phyloP scores from a whole-genome alignment of 129 eudicot species.

The Lactuca saligna region DNA sequence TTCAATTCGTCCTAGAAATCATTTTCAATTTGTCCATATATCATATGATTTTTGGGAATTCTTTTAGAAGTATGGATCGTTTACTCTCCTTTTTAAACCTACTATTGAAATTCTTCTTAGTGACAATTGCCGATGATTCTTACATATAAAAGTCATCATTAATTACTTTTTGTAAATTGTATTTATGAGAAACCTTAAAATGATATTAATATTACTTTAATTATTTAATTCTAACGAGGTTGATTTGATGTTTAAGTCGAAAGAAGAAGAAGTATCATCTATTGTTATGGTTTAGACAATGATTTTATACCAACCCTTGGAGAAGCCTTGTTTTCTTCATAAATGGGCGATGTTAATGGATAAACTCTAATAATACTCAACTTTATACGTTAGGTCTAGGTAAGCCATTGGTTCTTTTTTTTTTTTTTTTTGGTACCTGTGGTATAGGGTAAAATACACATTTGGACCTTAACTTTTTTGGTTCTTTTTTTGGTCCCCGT shows the following conservation, averaged over 20 bases:
- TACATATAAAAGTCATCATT: background rate
- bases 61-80: too few species aligned
- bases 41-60: too few species aligned
- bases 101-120: background rate
- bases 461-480: too few species aligned
- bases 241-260: conserved; percentile 16
- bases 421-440: too few species aligned
- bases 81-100: background rate
- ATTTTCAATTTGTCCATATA: too few species aligned
- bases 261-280: conserved; percentile 4
- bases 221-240: conserved; percentile 14
- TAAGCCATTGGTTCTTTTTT: too few species aligned
- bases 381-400: conserved; percentile 6
- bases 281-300: conserved; percentile 20
- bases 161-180: background rate
- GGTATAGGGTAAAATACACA: too few species aligned
- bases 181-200: background rate
- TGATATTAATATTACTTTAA: background rate
- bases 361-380: conserved; percentile 13
- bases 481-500: too few species aligned
- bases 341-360: conserved; percentile 14
- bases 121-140: background rate
- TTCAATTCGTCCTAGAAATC: too few species aligned
- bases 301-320: conserved; percentile 10
- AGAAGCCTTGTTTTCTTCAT: conserved; percentile 11